Evolutionary conservation across 352 stramenopile species (phyloP), one percentile per base, ranked within the genome.

Genomic region (Phytophthora chlamydospora): DNA sequence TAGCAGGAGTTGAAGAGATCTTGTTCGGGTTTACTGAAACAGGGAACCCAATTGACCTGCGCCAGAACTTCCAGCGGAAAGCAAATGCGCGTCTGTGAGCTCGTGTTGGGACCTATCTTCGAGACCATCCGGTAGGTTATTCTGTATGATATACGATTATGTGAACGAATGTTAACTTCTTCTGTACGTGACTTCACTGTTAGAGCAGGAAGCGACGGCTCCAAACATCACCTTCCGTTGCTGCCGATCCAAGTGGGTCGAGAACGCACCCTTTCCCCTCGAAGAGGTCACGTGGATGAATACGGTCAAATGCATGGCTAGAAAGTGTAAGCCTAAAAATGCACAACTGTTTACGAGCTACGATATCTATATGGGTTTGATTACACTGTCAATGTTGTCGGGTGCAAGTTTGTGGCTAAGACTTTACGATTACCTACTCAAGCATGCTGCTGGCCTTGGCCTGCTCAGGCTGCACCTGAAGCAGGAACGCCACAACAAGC

Each of bases 231-330:
- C 14, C 34, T 39, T 39, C 34, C 4, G 34, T 14, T 39, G 34
- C 34, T 39, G 34, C 34, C 34, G 34, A 4, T 39, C 34, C 34
- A 11, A 39, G 14, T 39, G 34, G 34, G 34, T n/a, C 34, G 14
- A 39, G 2, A 14, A 39, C 3, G 14, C 2, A 11, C 34, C 34
- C 34, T n/a, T 39, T 39, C 34, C 34, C 10, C 34, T 39, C 34
- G 34, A 39, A 39, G 34, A 39, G 34, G 93, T 73, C 10, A 84
- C 93, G 5, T 87, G 83, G 54, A 96, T 85, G 49, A 96, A 96
- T 29, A 87, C 83, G 66, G 96, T 96, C 64, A 95, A 45, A 46
- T 96, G n/a, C n/a, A n/a, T n/a, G n/a, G n/a, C n/a, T n/a, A n/a
- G n/a, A n/a, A n/a, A n/a, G n/a, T n/a, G n/a, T n/a, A n/a, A n/a